Evolutionary conservation across 306 rosid species (phyloP).

Genomic region (Fagus crenata): DNA sequence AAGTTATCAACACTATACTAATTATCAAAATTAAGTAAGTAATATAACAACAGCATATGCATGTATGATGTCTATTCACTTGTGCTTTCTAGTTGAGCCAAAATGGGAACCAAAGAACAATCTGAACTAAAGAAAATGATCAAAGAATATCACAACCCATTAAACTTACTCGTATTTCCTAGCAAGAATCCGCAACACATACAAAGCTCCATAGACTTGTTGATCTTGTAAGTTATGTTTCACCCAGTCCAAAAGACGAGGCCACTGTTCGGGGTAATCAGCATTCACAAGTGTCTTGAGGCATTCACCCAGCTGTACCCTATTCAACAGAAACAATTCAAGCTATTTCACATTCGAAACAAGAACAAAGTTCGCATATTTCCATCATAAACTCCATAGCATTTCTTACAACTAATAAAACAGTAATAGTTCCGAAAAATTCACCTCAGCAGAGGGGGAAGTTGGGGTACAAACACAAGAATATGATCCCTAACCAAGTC

Average conservation of each 20-base stretch:
- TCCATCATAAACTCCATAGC: not conserved
- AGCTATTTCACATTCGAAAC: not conserved
- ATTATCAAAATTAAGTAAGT: too few species aligned
- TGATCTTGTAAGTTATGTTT: conserved; percentile 84
- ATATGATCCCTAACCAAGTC: conserved; percentile 75
- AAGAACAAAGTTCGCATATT: not conserved
- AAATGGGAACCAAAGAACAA: too few species aligned
- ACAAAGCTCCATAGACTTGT: conserved; percentile 88
- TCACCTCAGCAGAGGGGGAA: conserved; percentile 89
- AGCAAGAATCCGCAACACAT: conserved; percentile 87
- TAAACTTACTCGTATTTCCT: conserved; percentile 93
- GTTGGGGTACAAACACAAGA: conserved; percentile 76
- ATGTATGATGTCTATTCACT: not conserved
- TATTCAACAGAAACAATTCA: conserved; percentile 33
- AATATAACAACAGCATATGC: too few species aligned
- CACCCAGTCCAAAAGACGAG: conserved; percentile 91
- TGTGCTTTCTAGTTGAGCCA: not conserved
- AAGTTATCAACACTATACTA: too few species aligned
- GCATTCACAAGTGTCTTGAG: conserved; percentile 83
- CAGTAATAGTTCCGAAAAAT: conserved; percentile 7
- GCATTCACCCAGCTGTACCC: conserved; percentile 97
- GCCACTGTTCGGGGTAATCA: conserved; percentile 99
- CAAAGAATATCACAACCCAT: too few species aligned
- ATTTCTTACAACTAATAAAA: not conserved
- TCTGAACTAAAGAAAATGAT: not conserved